Conservation (phyloP, 2,329 filamentous ascomycete species). For the Verticillium nonalfalfae region DNA sequence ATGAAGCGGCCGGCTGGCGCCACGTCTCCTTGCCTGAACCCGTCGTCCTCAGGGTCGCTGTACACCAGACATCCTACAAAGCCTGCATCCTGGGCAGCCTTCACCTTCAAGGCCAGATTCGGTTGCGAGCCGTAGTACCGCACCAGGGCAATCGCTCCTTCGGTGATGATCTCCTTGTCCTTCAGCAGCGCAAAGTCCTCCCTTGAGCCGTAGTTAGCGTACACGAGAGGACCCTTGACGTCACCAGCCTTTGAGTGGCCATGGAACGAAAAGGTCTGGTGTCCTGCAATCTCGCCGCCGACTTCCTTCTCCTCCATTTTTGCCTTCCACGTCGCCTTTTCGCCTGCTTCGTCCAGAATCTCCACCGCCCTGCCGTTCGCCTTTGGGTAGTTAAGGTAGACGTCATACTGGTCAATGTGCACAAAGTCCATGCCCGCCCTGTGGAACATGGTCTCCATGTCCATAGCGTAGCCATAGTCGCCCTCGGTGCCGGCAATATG, state of each 20-base stretch:
- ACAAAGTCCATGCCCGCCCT: constrained; percentile 70
- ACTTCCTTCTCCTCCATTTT: constrained; percentile 72
- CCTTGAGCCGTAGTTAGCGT: constrained; percentile 84
- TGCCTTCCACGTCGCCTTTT: constrained; percentile 66
- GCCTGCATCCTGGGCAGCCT: constrained; percentile 80
- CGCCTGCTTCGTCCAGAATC: constrained; percentile 63
- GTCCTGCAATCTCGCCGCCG: constrained; percentile 54
- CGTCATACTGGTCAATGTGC: constrained; percentile 70
- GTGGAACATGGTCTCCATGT: constrained; percentile 72
- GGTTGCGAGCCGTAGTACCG: constrained; percentile 69
- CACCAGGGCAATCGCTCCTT: constrained; percentile 79
- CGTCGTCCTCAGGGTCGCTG: constrained; percentile 81
- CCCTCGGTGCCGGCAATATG: constrained; percentile 94
- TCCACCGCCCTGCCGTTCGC: constrained; percentile 72
- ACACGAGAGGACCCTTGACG: constrained; percentile 79
- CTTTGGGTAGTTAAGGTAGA: constrained; percentile 89
- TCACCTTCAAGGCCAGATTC: constrained; percentile 76
- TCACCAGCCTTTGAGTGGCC: constrained; percentile 83
- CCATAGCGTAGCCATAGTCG: constrained; percentile 78
- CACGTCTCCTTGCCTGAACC: constrained; percentile 64
- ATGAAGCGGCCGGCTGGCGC: constrained; percentile 75
- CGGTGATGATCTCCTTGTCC: constrained; percentile 65
- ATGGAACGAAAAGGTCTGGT: constrained; percentile 77
- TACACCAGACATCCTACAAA: constrained; percentile 88
- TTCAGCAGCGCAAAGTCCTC: constrained; percentile 73